These are phyloP conservation scores for Pseudozyma tsukubaensis DNA, from an alignment of 1,284 basidiomycete species.

Conservation along the genomic window DNA sequence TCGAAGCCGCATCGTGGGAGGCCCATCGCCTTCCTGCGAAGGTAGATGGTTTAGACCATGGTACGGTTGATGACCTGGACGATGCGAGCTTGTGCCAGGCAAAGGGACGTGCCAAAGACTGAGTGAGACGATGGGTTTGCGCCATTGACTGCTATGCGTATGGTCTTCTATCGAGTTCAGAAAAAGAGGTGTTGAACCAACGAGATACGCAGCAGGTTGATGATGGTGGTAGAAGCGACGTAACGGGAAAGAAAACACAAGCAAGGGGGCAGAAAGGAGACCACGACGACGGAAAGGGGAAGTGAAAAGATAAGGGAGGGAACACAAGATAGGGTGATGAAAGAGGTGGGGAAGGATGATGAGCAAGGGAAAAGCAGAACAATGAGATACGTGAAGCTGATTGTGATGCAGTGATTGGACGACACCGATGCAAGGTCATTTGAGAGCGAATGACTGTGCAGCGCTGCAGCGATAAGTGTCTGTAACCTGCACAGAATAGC, in stretches of 20 bases:
- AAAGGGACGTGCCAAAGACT: constrained; percentile 24
- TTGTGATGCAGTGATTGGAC: constrained; percentile 1
- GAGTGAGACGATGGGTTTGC: constrained; percentile 16
- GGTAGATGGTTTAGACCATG: background rate
- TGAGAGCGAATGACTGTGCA: too few species aligned
- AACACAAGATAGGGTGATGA: background rate
- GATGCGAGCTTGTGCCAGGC: constrained; percentile 21
- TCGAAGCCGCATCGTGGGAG: constrained; percentile 13
- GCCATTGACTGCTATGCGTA: constrained; percentile 24
- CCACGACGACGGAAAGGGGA: constrained; percentile 6
- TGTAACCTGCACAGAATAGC: too few species aligned
- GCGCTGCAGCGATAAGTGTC: too few species aligned
- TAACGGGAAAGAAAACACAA: background rate
- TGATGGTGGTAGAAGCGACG: background rate
- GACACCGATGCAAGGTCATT: background rate
- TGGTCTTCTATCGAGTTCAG: background rate
- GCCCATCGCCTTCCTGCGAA: constrained; percentile 13
- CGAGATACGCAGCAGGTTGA: too few species aligned
- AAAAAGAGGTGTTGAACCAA: too few species aligned
- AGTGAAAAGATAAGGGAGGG: background rate
- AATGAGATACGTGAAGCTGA: background rate
- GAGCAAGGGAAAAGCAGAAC: background rate
- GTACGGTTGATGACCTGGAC: background rate
- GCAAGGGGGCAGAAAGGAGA: constrained; percentile 6
- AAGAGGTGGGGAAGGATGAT: background rate